phyloP scores from a whole-genome alignment of 148 eudicot genomes.

The Rhododendron ferrugineum region DNA sequence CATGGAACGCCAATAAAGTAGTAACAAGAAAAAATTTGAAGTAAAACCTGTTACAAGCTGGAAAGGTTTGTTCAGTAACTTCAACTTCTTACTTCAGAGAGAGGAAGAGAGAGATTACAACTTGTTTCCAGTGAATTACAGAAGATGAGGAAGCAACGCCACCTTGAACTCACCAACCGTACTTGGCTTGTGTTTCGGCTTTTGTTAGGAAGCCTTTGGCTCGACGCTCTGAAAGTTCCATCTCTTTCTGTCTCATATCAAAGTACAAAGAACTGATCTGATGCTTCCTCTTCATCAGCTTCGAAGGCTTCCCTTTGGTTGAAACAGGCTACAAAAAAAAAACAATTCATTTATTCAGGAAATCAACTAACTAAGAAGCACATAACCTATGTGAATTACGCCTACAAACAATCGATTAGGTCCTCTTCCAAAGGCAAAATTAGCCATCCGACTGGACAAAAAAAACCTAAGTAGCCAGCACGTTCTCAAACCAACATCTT shows the following conservation, averaged over 20 bases:
- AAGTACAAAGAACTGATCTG: conserved; percentile 77
- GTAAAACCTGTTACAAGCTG: not conserved
- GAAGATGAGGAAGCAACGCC: not conserved
- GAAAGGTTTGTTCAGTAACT: not conserved
- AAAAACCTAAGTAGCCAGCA: not conserved
- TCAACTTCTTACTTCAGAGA: not conserved
- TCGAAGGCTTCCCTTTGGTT: conserved; percentile 68
- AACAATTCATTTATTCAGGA: not conserved
- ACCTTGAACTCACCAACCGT: conserved; percentile 38
- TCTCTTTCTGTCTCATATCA: conserved; percentile 79
- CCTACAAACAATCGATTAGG: not conserved
- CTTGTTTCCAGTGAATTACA: not conserved
- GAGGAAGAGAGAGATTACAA: not conserved
- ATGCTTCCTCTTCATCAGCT: conserved; percentile 92
- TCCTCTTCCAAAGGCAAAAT: not conserved
- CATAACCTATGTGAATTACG: not conserved
- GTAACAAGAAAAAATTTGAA: not conserved
- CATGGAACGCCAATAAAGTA: not conserved
- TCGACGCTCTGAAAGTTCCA: conserved; percentile 77
- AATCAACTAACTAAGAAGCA: not conserved
- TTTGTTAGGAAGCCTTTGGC: conserved; percentile 84
- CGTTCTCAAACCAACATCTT: not conserved
- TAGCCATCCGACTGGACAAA: not conserved
- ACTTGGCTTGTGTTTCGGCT: conserved; percentile 92
- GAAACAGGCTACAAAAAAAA: conserved; percentile 54